These are phyloP conservation scores for Salix suchowensis DNA, from an alignment of 345 rosid genomes.

Conservation along the genomic window DNA sequence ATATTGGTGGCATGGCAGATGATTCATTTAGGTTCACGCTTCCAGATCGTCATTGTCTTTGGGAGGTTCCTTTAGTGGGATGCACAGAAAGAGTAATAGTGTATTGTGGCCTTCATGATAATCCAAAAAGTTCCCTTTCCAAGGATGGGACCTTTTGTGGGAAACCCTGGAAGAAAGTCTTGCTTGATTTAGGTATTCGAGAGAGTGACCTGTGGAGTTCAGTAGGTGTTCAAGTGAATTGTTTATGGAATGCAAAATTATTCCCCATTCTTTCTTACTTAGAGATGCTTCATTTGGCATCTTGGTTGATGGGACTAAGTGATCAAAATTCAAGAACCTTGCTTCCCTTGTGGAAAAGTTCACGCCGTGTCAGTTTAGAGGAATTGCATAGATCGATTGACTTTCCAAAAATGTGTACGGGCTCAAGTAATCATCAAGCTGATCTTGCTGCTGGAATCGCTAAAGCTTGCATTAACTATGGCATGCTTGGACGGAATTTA, in stretches of 20 bases:
- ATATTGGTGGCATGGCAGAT: constrained; percentile 28
- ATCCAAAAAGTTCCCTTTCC: constrained; percentile 61
- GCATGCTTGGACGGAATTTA: constrained; percentile 81
- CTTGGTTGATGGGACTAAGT: constrained; percentile 89
- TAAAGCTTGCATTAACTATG: constrained; percentile 79
- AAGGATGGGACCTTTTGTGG: constrained; percentile 88
- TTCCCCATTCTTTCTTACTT: constrained; percentile 65
- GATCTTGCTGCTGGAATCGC: constrained; percentile 96
- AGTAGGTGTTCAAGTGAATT: constrained; percentile 47
- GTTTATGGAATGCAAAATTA: constrained; percentile 93
- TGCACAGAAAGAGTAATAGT: constrained; percentile 63
- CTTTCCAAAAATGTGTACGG: constrained; percentile 75
- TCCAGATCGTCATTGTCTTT: constrained; percentile 93
- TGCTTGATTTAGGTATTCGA: constrained; percentile 62
- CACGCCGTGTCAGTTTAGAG: constrained; percentile 85
- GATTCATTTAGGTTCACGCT: constrained; percentile 61
- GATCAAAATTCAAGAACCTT: constrained; percentile 35
- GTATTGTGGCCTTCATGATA: constrained; percentile 92
- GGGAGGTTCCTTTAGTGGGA: constrained; percentile 94
- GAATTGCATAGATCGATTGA: constrained; percentile 90
- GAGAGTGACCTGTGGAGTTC: constrained; percentile 77
- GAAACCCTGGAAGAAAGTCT: constrained; percentile 75
- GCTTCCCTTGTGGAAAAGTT: constrained; percentile 65
- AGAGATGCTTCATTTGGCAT: constrained; percentile 73
- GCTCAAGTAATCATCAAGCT: constrained; percentile 85